Base-by-base conservation (phyloP, 2,329 filamentous ascomycete species). In the Verticillium isaacii region DNA sequence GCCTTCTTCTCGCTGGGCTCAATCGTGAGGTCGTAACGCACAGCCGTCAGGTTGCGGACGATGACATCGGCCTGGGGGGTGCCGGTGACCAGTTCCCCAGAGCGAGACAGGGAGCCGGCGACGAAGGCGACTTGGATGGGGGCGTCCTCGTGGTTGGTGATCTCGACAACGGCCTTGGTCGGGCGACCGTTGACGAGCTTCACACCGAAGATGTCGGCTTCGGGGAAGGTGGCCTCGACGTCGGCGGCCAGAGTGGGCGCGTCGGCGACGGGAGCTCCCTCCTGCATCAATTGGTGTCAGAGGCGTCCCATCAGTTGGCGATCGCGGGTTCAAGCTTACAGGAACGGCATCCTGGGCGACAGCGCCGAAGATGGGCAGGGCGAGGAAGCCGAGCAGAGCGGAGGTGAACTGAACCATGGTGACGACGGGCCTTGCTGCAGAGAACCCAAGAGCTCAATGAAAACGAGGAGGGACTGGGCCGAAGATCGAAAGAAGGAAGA, bases 181-280 rank as follows among this genome's bases (percentile, higher is more conserved):
- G 92, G 87, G 67, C 89, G 89, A 72, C 93, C 92, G 75, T 99
- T 99, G 82, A 98, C 86, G 68, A 98, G 88, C 85, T 96, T 97
- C 69, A 98, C 88, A 70, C 94, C 95, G 69, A 97, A 95, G 77
- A 96, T 89, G 80, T 96, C 92, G 80, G 88, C 75, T 72, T 89
- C 81, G 77, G 85, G 78, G 80, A 87, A 85, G 74, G 81, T 82
- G 63, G 89, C 84, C 67, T 83, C 82, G 69, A 89, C 78, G 60
- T 88, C 85, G 74, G 90, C 87, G 66, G 87, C 85, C 70, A 90
- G 75, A 63, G 62, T 66, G 61, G 66, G 68, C 63, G 58, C 57
- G 14, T 66, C 59, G 41, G 65, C 67, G 41, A 67, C 66, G 57
- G 68, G 63, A 41, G 65, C 61, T 50, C 45, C 45, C 45, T 50